Conservation (phyloP, 2,329 filamentous ascomycete genomes). For the Ambrosiella beaveri region DNA sequence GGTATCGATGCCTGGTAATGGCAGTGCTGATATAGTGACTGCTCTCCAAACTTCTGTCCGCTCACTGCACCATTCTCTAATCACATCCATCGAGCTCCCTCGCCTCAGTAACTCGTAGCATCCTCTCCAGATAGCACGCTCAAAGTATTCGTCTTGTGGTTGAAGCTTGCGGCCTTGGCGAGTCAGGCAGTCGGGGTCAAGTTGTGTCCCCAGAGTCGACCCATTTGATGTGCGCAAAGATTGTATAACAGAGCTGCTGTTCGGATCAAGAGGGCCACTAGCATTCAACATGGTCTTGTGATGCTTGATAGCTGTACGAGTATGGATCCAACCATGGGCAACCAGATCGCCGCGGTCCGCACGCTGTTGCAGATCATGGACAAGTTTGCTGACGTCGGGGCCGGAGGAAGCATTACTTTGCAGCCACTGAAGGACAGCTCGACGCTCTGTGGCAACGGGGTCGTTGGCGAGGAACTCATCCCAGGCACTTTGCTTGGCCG, state of each 20-base stretch:
- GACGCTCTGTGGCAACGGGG: constrained; percentile 57
- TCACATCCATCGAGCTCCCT: constrained; percentile 55
- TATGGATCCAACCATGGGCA: constrained; percentile 82
- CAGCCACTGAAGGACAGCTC: constrained; percentile 70
- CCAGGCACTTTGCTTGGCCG: constrained; percentile 17
- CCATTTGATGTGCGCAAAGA: constrained; percentile 41
- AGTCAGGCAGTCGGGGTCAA: constrained; percentile 80
- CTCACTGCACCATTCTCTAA: constrained; percentile 73
- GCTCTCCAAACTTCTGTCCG: constrained; percentile 81
- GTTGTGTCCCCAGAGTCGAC: constrained; percentile 59
- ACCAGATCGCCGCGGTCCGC: constrained; percentile 68
- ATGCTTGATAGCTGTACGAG: constrained; percentile 74
- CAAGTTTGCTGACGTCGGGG: constrained; percentile 57
- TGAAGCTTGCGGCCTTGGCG: constrained; percentile 64
- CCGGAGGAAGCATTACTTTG: constrained; percentile 55
- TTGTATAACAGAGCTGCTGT: constrained; percentile 36
- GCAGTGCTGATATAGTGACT: constrained; percentile 58
- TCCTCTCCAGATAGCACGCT: constrained; percentile 81
- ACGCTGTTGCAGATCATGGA: constrained; percentile 56
- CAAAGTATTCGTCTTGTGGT: constrained; percentile 70
- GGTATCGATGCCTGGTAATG: constrained; percentile 34
- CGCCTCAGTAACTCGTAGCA: constrained; percentile 84
- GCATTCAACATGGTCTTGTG: constrained; percentile 59
- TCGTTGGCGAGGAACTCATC: constrained; percentile 59
- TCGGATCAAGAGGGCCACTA: constrained; percentile 46